Conservation (phyloP, 106 monocot species). For the Amphibolis antarctica region DNA sequence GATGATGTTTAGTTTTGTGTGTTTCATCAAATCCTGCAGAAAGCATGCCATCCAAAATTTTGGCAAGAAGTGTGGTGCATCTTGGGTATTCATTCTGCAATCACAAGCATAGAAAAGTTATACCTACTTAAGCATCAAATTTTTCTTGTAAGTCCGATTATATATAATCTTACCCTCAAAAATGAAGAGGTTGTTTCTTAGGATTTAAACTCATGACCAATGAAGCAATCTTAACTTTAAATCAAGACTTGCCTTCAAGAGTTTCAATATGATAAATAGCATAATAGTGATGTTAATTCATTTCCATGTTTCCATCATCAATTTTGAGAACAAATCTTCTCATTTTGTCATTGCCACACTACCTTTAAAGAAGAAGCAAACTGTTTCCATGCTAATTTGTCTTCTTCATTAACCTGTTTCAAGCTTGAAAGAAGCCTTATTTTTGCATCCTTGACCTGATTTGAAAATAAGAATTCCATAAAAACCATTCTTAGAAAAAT, state of each 20-base stretch:
- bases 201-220: too few relatives aligned
- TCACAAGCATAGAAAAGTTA: background rate
- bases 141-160: too few relatives aligned
- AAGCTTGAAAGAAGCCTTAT: constrained; percentile 61
- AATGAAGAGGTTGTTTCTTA: too few relatives aligned
- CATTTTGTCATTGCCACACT: background rate
- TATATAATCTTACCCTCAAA: too few relatives aligned
- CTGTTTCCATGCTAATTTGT: constrained; percentile 48
- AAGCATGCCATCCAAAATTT: constrained; percentile 72
- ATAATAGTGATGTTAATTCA: too few relatives aligned
- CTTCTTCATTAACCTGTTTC: constrained; percentile 56
- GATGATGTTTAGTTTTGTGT: constrained; percentile 33
- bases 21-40: constrained; percentile 38
- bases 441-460: constrained; percentile 79
- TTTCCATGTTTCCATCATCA: too few relatives aligned
- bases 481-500: background rate
- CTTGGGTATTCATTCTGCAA: constrained; percentile 76
- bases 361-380: constrained; percentile 70
- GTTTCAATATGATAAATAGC: too few relatives aligned
- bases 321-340: too few relatives aligned
- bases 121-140: background rate
- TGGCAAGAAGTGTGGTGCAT: constrained; percentile 66
- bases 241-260: too few relatives aligned
- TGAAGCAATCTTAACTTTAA: too few relatives aligned
- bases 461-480: constrained; percentile 7